These are phyloP conservation scores for Penicillium sp. DNA, from an alignment of 2,329 filamentous ascomycete genomes.

Conservation along the genomic window DNA sequence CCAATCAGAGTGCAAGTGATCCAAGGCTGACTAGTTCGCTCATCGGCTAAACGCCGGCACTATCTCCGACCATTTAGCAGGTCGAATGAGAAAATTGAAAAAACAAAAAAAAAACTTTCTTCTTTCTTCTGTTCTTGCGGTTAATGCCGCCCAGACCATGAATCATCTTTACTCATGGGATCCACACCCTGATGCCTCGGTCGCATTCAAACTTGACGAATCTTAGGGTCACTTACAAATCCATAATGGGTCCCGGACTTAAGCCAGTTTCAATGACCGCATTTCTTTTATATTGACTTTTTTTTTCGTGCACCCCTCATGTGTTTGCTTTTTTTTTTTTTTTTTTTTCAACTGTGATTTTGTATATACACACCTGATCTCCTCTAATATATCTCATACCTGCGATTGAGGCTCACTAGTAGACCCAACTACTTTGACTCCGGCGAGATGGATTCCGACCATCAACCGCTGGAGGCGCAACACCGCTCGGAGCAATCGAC, in stretches of 20 bases:
- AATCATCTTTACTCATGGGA: constrained; percentile 23
- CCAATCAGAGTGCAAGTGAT: background rate
- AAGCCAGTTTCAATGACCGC: constrained; percentile 5
- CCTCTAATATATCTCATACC: constrained; percentile 13
- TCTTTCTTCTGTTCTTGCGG: background rate
- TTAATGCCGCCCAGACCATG: constrained; percentile 4
- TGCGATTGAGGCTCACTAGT: constrained; percentile 7
- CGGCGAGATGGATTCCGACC: constrained; percentile 24
- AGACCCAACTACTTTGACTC: background rate
- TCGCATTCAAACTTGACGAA: background rate
- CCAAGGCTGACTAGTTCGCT: background rate
- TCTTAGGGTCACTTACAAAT: constrained; percentile 10
- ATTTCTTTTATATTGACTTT: background rate
- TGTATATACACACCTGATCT: constrained; percentile 8
- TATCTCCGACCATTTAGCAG: constrained; percentile 16
- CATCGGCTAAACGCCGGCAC: constrained; percentile 11
- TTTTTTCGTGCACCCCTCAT: background rate
- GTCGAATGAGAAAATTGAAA: background rate
- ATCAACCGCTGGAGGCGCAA: constrained; percentile 14
- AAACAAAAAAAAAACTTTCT: background rate
- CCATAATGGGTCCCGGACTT: constrained; percentile 15
- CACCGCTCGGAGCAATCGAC: constrained; percentile 1
- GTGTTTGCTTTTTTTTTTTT: background rate
- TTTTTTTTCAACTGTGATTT: too few species aligned
- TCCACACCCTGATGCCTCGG: constrained; percentile 16